Conservation (phyloP, 75 land plant genomes). For the Picea sitchensis region DNA sequence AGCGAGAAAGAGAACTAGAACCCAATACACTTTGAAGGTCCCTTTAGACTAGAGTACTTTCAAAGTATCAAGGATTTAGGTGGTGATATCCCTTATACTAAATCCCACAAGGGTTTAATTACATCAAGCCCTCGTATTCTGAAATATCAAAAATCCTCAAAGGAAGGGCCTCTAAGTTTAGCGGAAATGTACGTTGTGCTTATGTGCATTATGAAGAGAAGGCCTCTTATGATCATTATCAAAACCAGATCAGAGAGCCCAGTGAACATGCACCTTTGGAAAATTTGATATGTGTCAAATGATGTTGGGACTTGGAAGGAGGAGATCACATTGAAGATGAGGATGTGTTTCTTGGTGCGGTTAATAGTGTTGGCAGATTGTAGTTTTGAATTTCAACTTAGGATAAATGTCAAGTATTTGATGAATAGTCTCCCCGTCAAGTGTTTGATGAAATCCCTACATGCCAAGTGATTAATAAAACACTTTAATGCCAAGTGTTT, state of each 20-base stretch:
- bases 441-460: too few relatives aligned
- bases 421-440: too few relatives aligned
- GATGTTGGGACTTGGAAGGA: background rate
- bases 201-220: background rate
- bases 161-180: constrained; percentile 20
- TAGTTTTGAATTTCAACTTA: too few relatives aligned
- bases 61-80: constrained; percentile 13
- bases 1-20: constrained; percentile 24
- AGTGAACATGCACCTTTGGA: background rate
- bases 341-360: too few relatives aligned
- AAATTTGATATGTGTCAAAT: background rate
- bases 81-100: background rate
- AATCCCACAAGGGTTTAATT: background rate
- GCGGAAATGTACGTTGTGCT: too few relatives aligned
- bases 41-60: constrained; percentile 44
- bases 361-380: too few relatives aligned
- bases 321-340: constrained; percentile 9
- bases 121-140: background rate
- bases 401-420: too few relatives aligned
- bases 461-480: too few relatives aligned
- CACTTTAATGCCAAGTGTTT: too few relatives aligned
- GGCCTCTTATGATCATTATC: constrained; percentile 1
- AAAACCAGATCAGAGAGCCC: constrained; percentile 4
- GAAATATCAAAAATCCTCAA: background rate
- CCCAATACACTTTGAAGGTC: constrained; percentile 54